These are phyloP conservation scores for Calonectria hongkongensis DNA, from an alignment of 2,329 filamentous ascomycete genomes.

Conservation along the genomic window DNA sequence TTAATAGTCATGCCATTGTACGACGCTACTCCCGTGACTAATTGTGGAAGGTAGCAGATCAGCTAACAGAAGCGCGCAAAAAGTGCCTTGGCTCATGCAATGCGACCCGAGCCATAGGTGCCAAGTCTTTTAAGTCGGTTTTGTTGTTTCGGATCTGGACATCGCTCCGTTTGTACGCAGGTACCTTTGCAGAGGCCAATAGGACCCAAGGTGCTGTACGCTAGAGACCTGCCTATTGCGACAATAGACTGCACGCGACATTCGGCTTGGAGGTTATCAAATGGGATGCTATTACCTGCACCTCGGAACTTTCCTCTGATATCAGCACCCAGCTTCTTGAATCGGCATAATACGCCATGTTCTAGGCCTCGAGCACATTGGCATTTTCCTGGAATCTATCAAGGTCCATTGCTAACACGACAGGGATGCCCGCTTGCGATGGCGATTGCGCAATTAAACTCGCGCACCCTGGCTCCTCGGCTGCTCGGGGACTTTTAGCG, in stretches of 20 bases:
- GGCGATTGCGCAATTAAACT: slow-evolving; percentile 25
- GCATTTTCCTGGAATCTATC: neutral
- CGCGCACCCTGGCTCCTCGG: slow-evolving; percentile 1
- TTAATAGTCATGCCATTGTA: slow-evolving; percentile 3
- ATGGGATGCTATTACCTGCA: slow-evolving; percentile 1
- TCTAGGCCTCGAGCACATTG: neutral
- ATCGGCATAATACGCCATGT: slow-evolving; percentile 6
- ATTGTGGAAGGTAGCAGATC: slow-evolving; percentile 15
- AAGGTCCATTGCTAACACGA: neutral
- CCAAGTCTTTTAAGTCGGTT: slow-evolving; percentile 21
- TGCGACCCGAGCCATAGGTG: slow-evolving; percentile 14
- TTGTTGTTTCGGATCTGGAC: slow-evolving; percentile 10
- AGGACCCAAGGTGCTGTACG: neutral
- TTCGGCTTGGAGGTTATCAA: neutral
- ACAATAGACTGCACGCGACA: slow-evolving; percentile 13
- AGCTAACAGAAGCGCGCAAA: neutral
- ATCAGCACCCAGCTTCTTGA: slow-evolving; percentile 16
- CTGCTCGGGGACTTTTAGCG: slow-evolving; percentile 15
- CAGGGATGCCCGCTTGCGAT: neutral
- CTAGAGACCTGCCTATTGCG: slow-evolving; percentile 35
- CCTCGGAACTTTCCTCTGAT: neutral
- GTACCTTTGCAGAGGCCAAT: slow-evolving; percentile 23
- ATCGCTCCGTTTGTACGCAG: slow-evolving; percentile 23
- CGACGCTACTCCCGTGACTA: neutral
- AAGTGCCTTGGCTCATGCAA: slow-evolving; percentile 5